A percentile compares a stretch with the other conserved stretches of the same genome.
Conservation (phyloP, 1,139 yeast species). For the Candida gigantensis region DNA sequence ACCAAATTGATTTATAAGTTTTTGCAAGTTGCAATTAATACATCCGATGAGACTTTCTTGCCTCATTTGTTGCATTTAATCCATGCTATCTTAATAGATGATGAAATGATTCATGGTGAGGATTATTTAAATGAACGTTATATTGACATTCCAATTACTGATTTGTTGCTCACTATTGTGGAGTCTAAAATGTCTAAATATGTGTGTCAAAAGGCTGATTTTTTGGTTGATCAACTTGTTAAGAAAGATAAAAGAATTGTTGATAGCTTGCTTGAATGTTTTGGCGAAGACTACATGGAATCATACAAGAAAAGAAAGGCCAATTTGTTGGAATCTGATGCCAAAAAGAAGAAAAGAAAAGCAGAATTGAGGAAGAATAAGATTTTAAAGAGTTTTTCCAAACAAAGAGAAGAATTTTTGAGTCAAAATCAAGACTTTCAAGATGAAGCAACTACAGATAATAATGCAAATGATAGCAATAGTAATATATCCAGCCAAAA, state of each 20-base stretch:
- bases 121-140: constrained; percentile 45
- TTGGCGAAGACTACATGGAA: constrained; percentile 56
- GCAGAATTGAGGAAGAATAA: constrained; percentile 40
- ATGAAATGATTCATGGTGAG: constrained; percentile 43
- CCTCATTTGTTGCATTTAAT: constrained; percentile 64
- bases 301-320: constrained; percentile 35
- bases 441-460: constrained; percentile 12
- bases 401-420: constrained; percentile 41
- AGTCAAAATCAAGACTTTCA: constrained; percentile 28
- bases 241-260: constrained; percentile 48
- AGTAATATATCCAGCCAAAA: constrained; percentile 10
- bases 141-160: constrained; percentile 56
- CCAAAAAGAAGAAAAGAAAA: constrained; percentile 46
- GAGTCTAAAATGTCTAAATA: constrained; percentile 52
- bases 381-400: constrained; percentile 44
- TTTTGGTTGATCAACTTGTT: constrained; percentile 51
- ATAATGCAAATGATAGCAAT: constrained; percentile 10
- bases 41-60: constrained; percentile 53
- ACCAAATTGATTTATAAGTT: constrained; percentile 59
- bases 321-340: constrained; percentile 31
- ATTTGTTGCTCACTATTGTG: constrained; percentile 51
- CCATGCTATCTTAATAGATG: constrained; percentile 65
- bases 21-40: constrained; percentile 51
- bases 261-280: constrained; percentile 53
- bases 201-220: constrained; percentile 56